Conservation (phyloP, 192 early-diverging fungal species). For the Coemansia sp. region DNA sequence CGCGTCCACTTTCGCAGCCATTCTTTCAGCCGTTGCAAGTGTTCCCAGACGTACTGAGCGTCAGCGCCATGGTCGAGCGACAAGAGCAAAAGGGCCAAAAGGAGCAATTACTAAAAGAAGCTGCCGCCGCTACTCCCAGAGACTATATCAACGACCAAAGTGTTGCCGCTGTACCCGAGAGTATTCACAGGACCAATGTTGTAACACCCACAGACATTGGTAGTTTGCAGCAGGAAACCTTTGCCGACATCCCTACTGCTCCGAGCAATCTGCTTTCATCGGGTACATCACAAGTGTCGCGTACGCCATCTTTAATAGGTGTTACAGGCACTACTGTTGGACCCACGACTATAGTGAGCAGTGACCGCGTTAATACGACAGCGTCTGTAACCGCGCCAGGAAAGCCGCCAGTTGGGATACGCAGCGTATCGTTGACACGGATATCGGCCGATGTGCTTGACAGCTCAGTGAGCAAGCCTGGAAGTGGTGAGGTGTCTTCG, state of each 20-base stretch:
- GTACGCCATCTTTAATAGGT: not conserved
- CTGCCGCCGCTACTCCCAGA: not conserved
- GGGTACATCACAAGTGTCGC: not conserved
- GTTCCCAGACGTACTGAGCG: slow-evolving; percentile 54
- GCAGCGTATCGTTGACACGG: slow-evolving; percentile 47
- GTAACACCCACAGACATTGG: not conserved
- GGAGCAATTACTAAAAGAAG: slow-evolving; percentile 10
- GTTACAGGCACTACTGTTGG: not conserved
- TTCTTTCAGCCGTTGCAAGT: slow-evolving; percentile 57
- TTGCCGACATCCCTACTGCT: not conserved
- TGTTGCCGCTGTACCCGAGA: not conserved
- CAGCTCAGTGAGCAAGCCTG: slow-evolving; percentile 8
- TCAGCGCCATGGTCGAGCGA: slow-evolving; percentile 55
- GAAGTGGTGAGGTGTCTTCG: slow-evolving; percentile 19
- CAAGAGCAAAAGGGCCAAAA: slow-evolving; percentile 40
- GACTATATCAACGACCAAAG: not conserved
- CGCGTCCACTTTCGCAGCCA: slow-evolving; percentile 51
- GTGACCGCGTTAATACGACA: not conserved
- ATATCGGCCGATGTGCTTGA: slow-evolving; percentile 23
- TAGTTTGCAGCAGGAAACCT: not conserved
- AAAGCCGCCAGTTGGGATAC: slow-evolving; percentile 10
- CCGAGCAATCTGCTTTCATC: not conserved
- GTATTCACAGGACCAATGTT: not conserved
- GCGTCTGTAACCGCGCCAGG: not conserved
- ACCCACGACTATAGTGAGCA: not conserved